Percentiles rank a stretch among this genome's conserved stretches.
phyloP scores from a whole-genome alignment of 805 yeast species.

The Cephaloascus albidus region DNA sequence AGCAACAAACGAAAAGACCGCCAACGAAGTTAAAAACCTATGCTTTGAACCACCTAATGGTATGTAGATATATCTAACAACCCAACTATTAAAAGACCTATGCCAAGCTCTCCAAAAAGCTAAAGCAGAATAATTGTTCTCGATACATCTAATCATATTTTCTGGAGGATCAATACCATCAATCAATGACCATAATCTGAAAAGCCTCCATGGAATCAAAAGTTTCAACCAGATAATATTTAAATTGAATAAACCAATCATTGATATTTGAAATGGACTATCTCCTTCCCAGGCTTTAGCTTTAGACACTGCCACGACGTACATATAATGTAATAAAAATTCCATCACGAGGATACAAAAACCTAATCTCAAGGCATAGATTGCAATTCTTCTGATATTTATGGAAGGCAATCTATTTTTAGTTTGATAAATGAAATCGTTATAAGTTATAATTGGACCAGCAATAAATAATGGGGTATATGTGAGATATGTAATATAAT shows the following conservation, averaged over 20 bases:
- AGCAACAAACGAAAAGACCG: conserved; percentile 93
- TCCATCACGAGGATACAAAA: conserved; percentile 86
- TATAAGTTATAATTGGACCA: conserved; percentile 90
- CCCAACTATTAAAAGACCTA: conserved; percentile 86
- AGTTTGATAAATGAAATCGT: conserved; percentile 79
- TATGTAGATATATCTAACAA: conserved; percentile 76
- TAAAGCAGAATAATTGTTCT: conserved; percentile 83
- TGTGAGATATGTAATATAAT: conserved; percentile 66
- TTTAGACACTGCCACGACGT: conserved; percentile 89
- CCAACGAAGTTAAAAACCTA: conserved; percentile 65
- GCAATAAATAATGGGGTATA: conserved; percentile 91
- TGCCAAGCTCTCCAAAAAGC: conserved; percentile 99
- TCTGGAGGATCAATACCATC: conserved; percentile 97
- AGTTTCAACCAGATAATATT: conserved; percentile 90
- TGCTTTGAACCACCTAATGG: conserved; percentile 82
- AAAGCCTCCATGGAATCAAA: conserved; percentile 92
- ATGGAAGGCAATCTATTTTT: conserved; percentile 52
- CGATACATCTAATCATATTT: conserved; percentile 94
- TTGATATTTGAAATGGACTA: conserved; percentile 86
- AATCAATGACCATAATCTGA: conserved; percentile 85
- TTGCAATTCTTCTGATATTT: conserved; percentile 35
- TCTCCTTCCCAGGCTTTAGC: conserved; percentile 85
- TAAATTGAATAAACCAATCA: conserved; percentile 87
- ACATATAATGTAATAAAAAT: conserved; percentile 73
- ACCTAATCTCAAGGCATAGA: conserved; percentile 59